Percentiles rank a stretch among this genome's conserved stretches.
phyloP scores from a whole-genome alignment of 1,139 yeast genomes.

The Nakaseomyces sp. region DNA sequence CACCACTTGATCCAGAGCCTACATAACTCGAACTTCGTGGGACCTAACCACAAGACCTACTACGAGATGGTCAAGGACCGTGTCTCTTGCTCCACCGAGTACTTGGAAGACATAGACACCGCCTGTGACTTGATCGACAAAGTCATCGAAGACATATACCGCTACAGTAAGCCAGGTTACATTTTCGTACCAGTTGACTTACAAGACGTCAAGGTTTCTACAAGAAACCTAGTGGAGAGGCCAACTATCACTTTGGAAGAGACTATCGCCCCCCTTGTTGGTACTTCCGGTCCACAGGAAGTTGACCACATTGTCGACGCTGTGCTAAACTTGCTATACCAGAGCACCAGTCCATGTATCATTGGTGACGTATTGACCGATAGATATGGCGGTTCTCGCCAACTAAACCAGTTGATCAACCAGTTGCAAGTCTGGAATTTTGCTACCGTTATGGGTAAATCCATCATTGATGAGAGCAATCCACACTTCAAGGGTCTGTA shows the following conservation, averaged over 20 bases:
- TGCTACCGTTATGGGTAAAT: conserved; percentile 27
- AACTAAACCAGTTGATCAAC: conserved; percentile 41
- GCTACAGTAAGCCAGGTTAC: conserved; percentile 68
- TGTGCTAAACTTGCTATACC: conserved; percentile 44
- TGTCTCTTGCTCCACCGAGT: conserved; percentile 53
- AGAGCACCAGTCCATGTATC: conserved; percentile 49
- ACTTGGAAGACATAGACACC: conserved; percentile 40
- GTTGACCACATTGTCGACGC: conserved; percentile 38
- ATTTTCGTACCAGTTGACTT: conserved; percentile 66
- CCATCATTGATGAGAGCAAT: conserved; percentile 50
- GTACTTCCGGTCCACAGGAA: conserved; percentile 27
- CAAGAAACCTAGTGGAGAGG: conserved; percentile 26
- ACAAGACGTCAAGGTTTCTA: conserved; percentile 43
- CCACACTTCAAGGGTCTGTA: conserved; percentile 57
- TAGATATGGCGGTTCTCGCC: conserved; percentile 38
- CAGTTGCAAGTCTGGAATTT: conserved; percentile 32
- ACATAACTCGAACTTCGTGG: conserved; percentile 40
- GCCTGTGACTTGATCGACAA: conserved; percentile 54
- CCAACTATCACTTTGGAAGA: conserved; percentile 24
- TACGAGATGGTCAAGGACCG: conserved; percentile 49
- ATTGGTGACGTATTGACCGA: conserved; percentile 59
- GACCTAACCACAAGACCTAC: conserved; percentile 56
- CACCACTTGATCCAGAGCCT: conserved; percentile 67
- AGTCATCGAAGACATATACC: conserved; percentile 49
- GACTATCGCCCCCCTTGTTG: conserved; percentile 14